Conservation (phyloP, 495 filamentous ascomycete genomes). For the Hypoxylon rickii region DNA sequence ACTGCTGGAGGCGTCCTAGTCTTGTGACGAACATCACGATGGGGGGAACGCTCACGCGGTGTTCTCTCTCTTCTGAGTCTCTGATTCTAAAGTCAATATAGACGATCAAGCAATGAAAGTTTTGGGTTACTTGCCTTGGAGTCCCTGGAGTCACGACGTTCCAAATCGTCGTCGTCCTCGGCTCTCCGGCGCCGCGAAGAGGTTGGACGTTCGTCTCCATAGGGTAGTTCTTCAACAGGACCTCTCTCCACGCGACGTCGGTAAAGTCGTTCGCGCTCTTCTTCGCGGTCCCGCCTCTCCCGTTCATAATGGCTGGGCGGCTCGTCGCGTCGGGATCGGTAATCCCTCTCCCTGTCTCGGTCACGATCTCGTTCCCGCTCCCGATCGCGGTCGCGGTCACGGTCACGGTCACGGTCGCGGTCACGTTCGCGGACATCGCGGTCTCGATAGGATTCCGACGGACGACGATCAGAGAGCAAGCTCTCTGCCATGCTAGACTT, state of each 20-base stretch:
- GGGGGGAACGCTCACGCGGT: constrained; percentile 63
- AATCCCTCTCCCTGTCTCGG: constrained; percentile 42
- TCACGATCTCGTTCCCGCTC: constrained; percentile 44
- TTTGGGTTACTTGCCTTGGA: constrained; percentile 56
- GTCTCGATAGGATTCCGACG: constrained; percentile 51
- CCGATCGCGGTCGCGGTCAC: constrained; percentile 51
- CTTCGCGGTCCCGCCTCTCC: constrained; percentile 80
- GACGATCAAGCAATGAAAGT: background rate
- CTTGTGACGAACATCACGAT: constrained; percentile 56
- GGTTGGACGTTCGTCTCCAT: constrained; percentile 75
- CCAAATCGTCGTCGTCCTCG: constrained; percentile 78
- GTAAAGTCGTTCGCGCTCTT: constrained; percentile 83
- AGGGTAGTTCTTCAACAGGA: constrained; percentile 79
- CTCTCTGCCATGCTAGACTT: constrained; percentile 72
- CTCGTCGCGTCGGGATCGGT: constrained; percentile 53
- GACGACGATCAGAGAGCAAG: constrained; percentile 57
- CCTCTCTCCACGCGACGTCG: constrained; percentile 80
- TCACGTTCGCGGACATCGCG: constrained; percentile 57
- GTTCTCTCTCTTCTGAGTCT: constrained; percentile 63
- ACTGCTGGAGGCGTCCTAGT: constrained; percentile 57
- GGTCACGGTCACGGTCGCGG: constrained; percentile 49
- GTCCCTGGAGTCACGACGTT: constrained; percentile 65
- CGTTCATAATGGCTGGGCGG: constrained; percentile 59
- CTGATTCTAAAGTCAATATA: constrained; percentile 44
- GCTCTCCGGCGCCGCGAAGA: constrained; percentile 65